Evolutionary conservation across 768 basidiomycete genomes (phyloP).

Genomic region (Mycena latifolia): DNA sequence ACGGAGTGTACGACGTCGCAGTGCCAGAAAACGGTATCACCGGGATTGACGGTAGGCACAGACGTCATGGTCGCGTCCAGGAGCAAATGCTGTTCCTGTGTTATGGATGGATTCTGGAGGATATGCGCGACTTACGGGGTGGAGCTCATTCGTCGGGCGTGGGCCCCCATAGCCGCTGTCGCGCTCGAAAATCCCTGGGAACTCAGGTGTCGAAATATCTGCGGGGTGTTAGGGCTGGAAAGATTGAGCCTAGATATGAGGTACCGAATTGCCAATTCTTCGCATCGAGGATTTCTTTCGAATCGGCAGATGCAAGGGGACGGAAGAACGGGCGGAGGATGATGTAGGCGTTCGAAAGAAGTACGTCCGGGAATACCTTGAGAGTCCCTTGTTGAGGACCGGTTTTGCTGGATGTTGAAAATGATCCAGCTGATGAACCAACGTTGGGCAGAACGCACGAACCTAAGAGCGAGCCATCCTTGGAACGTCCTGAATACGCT

Average conservation of each 20-base stretch:
- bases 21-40: constrained; percentile 79
- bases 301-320: constrained; percentile 50
- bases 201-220: constrained; percentile 57
- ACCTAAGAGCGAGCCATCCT: constrained; percentile 72
- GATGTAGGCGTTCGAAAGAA: constrained; percentile 68
- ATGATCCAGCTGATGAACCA: background rate
- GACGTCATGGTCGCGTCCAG: constrained; percentile 70
- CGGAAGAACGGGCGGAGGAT: constrained; percentile 77
- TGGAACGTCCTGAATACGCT: constrained; percentile 65
- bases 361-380: constrained; percentile 68
- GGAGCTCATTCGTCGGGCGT: constrained; percentile 52
- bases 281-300: constrained; percentile 50
- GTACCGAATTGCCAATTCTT: constrained; percentile 58
- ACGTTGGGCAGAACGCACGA: constrained; percentile 38
- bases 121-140: constrained; percentile 44
- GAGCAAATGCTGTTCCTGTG: constrained; percentile 54
- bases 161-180: constrained; percentile 46
- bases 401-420: constrained; percentile 53
- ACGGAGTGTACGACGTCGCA: constrained; percentile 54
- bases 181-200: constrained; percentile 52
- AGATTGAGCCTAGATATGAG: background rate
- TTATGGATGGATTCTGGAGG: constrained; percentile 53
- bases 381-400: constrained; percentile 69
- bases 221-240: background rate
- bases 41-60: constrained; percentile 72